Conservation (phyloP, 129 eudicot species). For the Escallonia rubra region DNA sequence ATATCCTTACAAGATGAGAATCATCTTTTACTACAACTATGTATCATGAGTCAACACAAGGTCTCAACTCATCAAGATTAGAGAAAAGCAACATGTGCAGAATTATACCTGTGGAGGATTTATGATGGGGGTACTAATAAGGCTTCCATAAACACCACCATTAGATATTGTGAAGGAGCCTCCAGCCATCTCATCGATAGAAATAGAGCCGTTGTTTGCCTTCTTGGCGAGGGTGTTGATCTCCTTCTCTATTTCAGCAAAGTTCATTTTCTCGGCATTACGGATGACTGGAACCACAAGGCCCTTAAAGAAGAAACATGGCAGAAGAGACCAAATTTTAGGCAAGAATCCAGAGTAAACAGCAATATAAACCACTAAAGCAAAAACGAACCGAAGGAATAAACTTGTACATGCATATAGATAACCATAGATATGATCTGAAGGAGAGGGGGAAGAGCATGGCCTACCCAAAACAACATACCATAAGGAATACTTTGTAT, state of each 20-base stretch:
- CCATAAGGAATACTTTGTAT: no score
- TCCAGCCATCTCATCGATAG: constrained; percentile 80
- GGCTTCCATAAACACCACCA: constrained; percentile 72
- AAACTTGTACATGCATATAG: no score
- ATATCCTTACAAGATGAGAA: no score
- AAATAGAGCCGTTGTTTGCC: constrained; percentile 53
- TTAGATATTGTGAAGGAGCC: constrained; percentile 68
- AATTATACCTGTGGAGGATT: constrained; percentile 61
- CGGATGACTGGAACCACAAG: constrained; percentile 89
- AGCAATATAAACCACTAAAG: not conserved
- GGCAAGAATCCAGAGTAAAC: not conserved
- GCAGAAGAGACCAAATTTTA: not conserved
- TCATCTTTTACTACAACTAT: no score
- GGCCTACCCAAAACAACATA: no score
- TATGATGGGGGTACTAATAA: constrained; percentile 62
- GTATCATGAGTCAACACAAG: not conserved
- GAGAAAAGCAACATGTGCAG: not conserved
- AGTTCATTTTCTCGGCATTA: constrained; percentile 67
- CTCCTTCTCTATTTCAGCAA: constrained; percentile 75
- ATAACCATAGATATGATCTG: no score
- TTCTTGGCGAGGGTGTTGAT: constrained; percentile 60
- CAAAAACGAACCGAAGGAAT: no score
- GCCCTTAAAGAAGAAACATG: constrained; percentile 45
- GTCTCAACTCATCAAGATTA: not conserved
- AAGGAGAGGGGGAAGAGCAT: no score